Evolutionary conservation across 768 basidiomycete species (phyloP), one percentile per base, ranked within the genome.

Genomic region (Boletales sp.): DNA sequence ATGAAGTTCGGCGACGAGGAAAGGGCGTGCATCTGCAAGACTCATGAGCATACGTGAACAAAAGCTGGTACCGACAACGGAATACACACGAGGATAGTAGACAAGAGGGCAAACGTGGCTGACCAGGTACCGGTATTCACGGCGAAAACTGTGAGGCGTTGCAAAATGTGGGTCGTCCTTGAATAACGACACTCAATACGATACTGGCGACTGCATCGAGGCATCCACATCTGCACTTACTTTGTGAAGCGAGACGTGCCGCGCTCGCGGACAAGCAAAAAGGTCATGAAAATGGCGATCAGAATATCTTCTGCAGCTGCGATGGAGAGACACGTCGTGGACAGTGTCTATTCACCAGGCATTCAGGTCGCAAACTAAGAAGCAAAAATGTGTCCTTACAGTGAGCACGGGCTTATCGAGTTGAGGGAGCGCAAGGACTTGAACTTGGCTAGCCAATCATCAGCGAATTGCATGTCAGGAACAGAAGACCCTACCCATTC

Each of bases 101-200:
- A 71, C 2, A 75, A 73, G 64, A 81, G 81, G 15, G 73, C 66
- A 9, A 57, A 61, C 0, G 80, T 77, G 55, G 82, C 81, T 15
- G 78, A 71, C 5, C 74, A 75, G 15, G 82, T 72, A 0, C 77
- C 70, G 11, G 39, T 41, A 9, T 41, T 41, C 33, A 51, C 39
- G 10, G 38, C 9, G 32, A 46, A 46, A 18, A 51, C 17, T 8
- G 19, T 33, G 14, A 50, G 42, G 35, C 49, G 43, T 44, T 44
- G 43, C 25, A 50, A 31, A 15, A 44, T 25, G 11, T 38, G 42
- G 10, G 17, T 13, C 11, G 43, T 50, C 8, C 49, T 50, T 18
- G 28, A 3, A 10, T n/a, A 19, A 9, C 17, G 18, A 18, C 8
- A 18, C 8, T 9, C 9, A 12, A 17, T 39, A 18, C 18, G 19